A percentile compares a stretch with the other conserved stretches of the same genome.
Conservation (phyloP, 2,329 filamentous ascomycete species). For the Botrytis medusae region DNA sequence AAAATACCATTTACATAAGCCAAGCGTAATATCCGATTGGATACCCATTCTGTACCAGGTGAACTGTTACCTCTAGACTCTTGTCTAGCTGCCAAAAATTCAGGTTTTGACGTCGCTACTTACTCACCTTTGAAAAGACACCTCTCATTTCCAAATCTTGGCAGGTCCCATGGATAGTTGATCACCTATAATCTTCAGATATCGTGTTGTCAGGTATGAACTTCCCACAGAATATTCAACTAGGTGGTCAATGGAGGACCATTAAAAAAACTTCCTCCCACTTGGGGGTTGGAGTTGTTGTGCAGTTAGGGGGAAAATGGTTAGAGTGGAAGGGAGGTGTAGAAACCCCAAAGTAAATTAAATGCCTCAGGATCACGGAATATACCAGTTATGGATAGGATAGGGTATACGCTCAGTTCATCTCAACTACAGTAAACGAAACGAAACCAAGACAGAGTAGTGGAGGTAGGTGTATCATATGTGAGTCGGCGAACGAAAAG, state of each 20-base stretch:
- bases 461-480: background rate
- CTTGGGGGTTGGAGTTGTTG: background rate
- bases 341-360: background rate
- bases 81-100: background rate
- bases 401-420: constrained; percentile 14
- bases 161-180: background rate
- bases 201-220: background rate
- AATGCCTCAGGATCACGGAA: background rate
- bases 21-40: background rate
- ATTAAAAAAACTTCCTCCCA: background rate
- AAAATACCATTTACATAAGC: background rate
- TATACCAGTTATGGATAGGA: background rate
- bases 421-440: constrained; percentile 15
- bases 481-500: background rate
- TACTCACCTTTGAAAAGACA: background rate
- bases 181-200: background rate
- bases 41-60: background rate
- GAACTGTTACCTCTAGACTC: background rate
- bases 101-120: background rate
- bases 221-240: background rate
- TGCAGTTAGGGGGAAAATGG: background rate
- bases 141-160: background rate
- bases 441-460: background rate
- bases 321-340: background rate
- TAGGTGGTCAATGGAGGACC: background rate